Evolutionary conservation across 352 stramenopile genomes (phyloP).

Genomic region (Globisporangium mamillatum): DNA sequence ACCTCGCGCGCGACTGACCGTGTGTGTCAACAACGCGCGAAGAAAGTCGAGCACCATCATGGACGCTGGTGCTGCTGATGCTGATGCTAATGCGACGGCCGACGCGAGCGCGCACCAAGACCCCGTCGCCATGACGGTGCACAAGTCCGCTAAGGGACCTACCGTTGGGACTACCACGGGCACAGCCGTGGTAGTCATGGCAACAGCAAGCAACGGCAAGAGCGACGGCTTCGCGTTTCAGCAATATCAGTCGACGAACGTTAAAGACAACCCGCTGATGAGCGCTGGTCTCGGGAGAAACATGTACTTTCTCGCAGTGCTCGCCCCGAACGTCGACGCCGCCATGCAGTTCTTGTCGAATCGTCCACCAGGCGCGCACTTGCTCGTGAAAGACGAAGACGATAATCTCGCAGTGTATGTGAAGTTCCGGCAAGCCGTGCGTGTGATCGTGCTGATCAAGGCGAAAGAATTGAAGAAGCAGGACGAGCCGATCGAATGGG

Average conservation of each 20-base stretch:
- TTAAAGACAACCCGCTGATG: neutral
- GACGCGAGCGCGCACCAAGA: neutral
- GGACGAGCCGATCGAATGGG: constrained; percentile 36
- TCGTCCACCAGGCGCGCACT: constrained; percentile 44
- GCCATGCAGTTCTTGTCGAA: constrained; percentile 38
- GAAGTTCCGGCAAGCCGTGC: constrained; percentile 51
- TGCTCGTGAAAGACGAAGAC: constrained; percentile 46
- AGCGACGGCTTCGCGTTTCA: neutral
- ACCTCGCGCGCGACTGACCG: neutral
- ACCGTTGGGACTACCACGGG: constrained; percentile 7
- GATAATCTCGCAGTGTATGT: constrained; percentile 42
- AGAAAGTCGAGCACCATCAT: neutral
- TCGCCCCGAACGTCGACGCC: constrained; percentile 37
- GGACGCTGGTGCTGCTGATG: neutral
- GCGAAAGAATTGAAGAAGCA: constrained; percentile 47
- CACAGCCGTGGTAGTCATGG: constrained; percentile 11
- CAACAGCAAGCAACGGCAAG: neutral
- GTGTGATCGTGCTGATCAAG: constrained; percentile 41
- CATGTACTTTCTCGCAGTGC: constrained; percentile 43
- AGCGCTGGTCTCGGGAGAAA: neutral
- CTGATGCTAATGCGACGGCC: neutral
- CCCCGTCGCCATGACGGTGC: neutral
- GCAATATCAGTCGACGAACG: neutral
- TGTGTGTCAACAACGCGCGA: neutral
- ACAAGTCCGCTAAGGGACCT: constrained; percentile 10